These are phyloP conservation scores for Rhodofomes roseus DNA, from an alignment of 1,284 basidiomycete genomes.

Conservation along the genomic window DNA sequence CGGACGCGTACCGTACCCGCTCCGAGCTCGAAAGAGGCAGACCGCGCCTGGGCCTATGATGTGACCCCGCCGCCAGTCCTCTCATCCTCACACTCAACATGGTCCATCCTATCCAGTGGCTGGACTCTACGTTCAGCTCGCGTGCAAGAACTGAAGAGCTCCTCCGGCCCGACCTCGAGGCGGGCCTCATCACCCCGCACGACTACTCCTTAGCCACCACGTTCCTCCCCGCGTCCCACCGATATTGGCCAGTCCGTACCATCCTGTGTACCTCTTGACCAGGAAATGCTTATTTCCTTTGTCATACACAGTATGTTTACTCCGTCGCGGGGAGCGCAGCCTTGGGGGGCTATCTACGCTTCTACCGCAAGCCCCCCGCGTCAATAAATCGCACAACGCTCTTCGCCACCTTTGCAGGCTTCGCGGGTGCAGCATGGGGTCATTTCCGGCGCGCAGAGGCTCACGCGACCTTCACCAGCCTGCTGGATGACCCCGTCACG, in stretches of 20 bases:
- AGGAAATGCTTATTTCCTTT: background rate
- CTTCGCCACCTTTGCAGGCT: constrained; percentile 10
- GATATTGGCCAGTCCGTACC: constrained; percentile 37
- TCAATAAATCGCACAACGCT: constrained; percentile 12
- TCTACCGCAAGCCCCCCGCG: constrained; percentile 11
- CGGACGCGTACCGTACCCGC: constrained; percentile 1
- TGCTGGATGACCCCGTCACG: constrained; percentile 32
- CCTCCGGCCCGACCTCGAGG: constrained; percentile 55
- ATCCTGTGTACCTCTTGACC: background rate
- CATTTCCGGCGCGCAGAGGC: constrained; percentile 17
- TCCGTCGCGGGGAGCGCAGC: constrained; percentile 16
- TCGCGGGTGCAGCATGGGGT: constrained; percentile 19
- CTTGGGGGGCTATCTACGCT: constrained; percentile 10
- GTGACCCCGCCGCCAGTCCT: background rate
- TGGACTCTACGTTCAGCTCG: constrained; percentile 36
- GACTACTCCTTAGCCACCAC: constrained; percentile 51
- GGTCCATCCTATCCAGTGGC: constrained; percentile 31
- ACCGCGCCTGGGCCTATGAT: background rate
- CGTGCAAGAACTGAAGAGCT: constrained; percentile 37
- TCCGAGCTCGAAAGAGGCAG: background rate
- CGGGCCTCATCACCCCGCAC: constrained; percentile 45
- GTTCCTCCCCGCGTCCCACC: constrained; percentile 48
- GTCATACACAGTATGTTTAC: constrained; percentile 18
- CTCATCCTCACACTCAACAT: background rate
- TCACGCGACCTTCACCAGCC: constrained; percentile 15